phyloP scores from a whole-genome alignment of 192 early-diverging fungal genomes.

The Umbelopsis sp. region DNA sequence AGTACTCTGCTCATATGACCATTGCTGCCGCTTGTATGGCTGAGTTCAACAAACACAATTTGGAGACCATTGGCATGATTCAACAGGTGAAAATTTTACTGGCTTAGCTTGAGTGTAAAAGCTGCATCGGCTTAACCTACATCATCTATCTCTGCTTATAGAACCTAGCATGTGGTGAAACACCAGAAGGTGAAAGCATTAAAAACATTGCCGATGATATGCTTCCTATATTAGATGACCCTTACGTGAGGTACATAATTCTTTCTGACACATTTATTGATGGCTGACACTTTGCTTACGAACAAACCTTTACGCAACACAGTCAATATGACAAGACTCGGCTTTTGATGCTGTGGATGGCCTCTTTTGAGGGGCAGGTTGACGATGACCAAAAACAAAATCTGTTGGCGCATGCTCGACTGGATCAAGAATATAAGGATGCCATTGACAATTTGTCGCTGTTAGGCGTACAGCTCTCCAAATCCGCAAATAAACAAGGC shows the following conservation, averaged over 20 bases:
- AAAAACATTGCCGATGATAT: conserved; percentile 76
- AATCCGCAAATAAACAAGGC: conserved; percentile 59
- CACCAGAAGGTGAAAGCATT: conserved; percentile 64
- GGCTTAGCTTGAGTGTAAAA: too few species aligned
- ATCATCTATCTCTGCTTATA: conserved; percentile 1
- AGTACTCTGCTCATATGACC: conserved; percentile 86
- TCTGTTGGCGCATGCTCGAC: conserved; percentile 69
- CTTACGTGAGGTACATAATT: conserved; percentile 51
- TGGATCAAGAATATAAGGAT: conserved; percentile 74
- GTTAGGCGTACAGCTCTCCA: conserved; percentile 67
- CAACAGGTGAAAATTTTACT: conserved; percentile 63
- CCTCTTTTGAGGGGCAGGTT: conserved; percentile 69
- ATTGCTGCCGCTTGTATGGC: conserved; percentile 84
- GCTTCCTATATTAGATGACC: conserved; percentile 76
- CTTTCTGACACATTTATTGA: too few species aligned
- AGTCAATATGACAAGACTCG: conserved; percentile 76
- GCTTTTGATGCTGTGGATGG: conserved; percentile 80
- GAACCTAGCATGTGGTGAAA: conserved; percentile 82
- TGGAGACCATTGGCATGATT: conserved; percentile 69
- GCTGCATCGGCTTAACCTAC: not conserved
- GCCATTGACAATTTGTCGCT: conserved; percentile 76
- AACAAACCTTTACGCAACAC: not conserved
- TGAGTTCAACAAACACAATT: conserved; percentile 69
- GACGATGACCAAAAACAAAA: conserved; percentile 69
- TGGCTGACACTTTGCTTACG: too few species aligned